Base-by-base conservation (phyloP, 2,329 filamentous ascomycete genomes). In the Xylariaceae sp. region DNA sequence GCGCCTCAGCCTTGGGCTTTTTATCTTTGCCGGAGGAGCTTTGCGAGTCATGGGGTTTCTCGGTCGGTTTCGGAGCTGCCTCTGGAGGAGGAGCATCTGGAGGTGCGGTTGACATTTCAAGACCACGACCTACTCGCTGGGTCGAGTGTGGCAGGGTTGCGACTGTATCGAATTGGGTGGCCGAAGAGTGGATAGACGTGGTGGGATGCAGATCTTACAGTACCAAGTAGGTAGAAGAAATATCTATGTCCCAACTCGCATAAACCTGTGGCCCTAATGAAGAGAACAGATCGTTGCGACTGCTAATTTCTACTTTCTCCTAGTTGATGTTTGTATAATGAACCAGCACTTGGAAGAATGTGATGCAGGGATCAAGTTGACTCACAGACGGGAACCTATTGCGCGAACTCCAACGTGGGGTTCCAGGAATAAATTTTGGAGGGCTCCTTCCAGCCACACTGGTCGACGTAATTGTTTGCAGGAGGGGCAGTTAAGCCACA, bases 1-100 rank as follows among this genome's bases (percentile, higher is more conserved):
- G 40, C 16, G 45, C 47, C 15, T 59, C 53, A 18, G 24, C 31
- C 36, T 56, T 54, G n/a, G 54, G 30, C 30, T 48, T 50, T 26
- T 51, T 47, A 33, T 53, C 48, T 31, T 41, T 49, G 16, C 51
- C 52, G 17, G 44, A 34, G 31, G 44, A 41, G 15, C 40, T 34
- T 29, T 48, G 39, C 15, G 34, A 7, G 36, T 46, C 44, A 13
- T 55, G 45, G 24, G 44, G 30, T 19, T 53, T 47, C 30, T 37
- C 47, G 42, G 34, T 15, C 39, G 15, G 47, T 34, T 52, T 33
- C 12, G 50, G 36, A 18, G 41, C 42, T 16, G 41, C 45, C 51
- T 52, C 52, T 18, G 38, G 35, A 30, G 48, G 46, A 50, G 47
- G 42, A 19, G 41, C 47, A 37, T 44, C 43, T 32, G 30, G 30